phyloP scores from a whole-genome alignment of 495 filamentous ascomycete species.

The Clohesyomyces aquaticus region DNA sequence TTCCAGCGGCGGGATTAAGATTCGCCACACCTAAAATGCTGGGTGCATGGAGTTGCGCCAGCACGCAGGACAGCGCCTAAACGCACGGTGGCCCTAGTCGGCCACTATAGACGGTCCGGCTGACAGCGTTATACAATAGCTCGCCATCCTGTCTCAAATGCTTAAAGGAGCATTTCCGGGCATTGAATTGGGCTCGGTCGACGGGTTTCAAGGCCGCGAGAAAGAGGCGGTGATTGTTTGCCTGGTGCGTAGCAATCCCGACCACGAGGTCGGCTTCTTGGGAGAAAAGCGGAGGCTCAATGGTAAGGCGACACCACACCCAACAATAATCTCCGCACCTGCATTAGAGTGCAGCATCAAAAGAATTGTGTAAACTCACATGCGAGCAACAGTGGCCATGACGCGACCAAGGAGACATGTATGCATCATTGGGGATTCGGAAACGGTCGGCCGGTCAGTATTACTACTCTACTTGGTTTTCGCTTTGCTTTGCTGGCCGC shows the following conservation, averaged over 20 bases:
- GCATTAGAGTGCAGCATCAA: too few relatives aligned
- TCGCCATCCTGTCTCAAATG: conserved; percentile 71
- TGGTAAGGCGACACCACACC: conserved; percentile 56
- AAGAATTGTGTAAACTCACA: conserved; percentile 9
- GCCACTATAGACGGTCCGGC: conserved; percentile 4
- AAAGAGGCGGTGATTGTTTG: conserved; percentile 94
- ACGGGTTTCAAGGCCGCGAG: conserved; percentile 96
- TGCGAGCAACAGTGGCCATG: conserved; percentile 74
- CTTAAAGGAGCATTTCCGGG: conserved; percentile 80
- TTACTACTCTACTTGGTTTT: too few relatives aligned
- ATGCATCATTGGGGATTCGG: conserved; percentile 88
- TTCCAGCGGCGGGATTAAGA: neutral
- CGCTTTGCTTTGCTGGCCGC: neutral
- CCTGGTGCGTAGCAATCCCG: conserved; percentile 84
- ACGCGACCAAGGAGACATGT: conserved; percentile 89
- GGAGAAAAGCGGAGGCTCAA: conserved; percentile 92
- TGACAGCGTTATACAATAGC: conserved; percentile 47
- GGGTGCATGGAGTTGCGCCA: neutral
- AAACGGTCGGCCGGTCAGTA: conserved; percentile 81
- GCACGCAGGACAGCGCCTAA: conserved; percentile 6
- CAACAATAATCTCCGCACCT: conserved; percentile 14
- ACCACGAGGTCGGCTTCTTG: conserved; percentile 89
- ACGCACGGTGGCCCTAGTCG: conserved; percentile 7
- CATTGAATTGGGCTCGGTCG: conserved; percentile 90
- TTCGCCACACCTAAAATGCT: neutral